These are phyloP conservation scores for Chloroidium sp. DNA, from an alignment of 163 green algal species.

Conservation along the genomic window DNA sequence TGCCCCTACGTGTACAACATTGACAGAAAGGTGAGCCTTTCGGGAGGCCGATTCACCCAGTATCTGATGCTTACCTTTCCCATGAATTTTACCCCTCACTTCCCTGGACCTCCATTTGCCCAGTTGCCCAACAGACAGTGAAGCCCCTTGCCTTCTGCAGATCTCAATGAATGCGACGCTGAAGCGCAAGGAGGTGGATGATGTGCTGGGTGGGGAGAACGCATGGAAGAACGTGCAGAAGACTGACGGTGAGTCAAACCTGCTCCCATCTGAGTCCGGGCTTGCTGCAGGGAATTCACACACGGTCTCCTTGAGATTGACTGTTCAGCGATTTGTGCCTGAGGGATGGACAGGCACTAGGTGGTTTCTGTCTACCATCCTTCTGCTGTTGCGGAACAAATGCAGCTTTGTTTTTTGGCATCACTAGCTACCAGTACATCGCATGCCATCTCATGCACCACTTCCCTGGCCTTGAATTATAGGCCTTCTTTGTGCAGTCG, in stretches of 20 bases:
- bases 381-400: too few relatives aligned
- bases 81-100: background rate
- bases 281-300: background rate
- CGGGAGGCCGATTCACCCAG: background rate
- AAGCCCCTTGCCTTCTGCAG: conserved; percentile 21
- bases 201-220: conserved; percentile 81
- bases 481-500: conserved; percentile 38
- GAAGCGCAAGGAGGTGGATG: conserved; percentile 79
- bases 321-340: too few relatives aligned
- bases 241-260: conserved; percentile 50
- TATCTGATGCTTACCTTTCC: background rate
- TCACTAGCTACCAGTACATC: too few relatives aligned
- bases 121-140: background rate
- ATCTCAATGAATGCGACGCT: conserved; percentile 32
- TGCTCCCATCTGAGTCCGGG: background rate
- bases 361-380: too few relatives aligned
- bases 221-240: conserved; percentile 80
- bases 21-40: conserved; percentile 47
- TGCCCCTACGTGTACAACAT: conserved; percentile 85
- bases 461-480: background rate
- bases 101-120: background rate
- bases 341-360: too few relatives aligned
- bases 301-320: background rate
- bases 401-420: too few relatives aligned
- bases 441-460: background rate